Conservation (phyloP, 306 rosid genomes). For the Elaeagnus macrophylla region DNA sequence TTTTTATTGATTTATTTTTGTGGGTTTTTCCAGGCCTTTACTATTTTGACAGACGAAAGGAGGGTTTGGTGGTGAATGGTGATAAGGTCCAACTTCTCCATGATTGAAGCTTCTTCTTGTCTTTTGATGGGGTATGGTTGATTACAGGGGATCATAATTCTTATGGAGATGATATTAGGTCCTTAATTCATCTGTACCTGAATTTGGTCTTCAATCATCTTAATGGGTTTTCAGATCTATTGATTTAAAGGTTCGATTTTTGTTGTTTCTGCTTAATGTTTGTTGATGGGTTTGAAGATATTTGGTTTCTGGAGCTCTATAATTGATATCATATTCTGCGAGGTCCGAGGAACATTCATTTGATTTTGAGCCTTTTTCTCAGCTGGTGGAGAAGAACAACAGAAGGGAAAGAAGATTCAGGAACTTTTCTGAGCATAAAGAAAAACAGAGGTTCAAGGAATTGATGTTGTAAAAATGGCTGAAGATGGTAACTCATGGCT, state of each 20-base stretch:
- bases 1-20: slow-evolving; percentile 25
- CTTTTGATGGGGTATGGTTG: slow-evolving; percentile 31
- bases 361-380: slow-evolving; percentile 5
- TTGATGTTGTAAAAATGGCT: slow-evolving; percentile 37
- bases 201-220: slow-evolving; percentile 20
- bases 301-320: slow-evolving; percentile 22
- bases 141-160: slow-evolving; percentile 23
- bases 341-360: slow-evolving; percentile 7
- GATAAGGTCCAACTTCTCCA: slow-evolving; percentile 10
- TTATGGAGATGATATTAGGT: slow-evolving; percentile 36
- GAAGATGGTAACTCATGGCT: slow-evolving; percentile 72
- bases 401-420: no score
- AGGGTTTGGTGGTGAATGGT: slow-evolving; percentile 31
- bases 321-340: slow-evolving; percentile 11
- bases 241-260: slow-evolving; percentile 17
- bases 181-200: slow-evolving; percentile 23
- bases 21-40: slow-evolving; percentile 54
- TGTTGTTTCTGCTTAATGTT: slow-evolving; percentile 7
- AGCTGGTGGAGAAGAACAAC: no score
- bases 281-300: slow-evolving; percentile 36
- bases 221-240: slow-evolving; percentile 27
- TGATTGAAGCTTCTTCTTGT: slow-evolving; percentile 14
- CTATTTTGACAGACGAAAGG: slow-evolving; percentile 24
- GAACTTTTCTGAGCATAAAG: no score
- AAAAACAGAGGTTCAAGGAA: slow-evolving; percentile 7